Percentiles rank a stretch among this genome's conserved stretches.
Conservation (phyloP, 2,329 filamentous ascomycete genomes). For the Xylaria arbuscula region DNA sequence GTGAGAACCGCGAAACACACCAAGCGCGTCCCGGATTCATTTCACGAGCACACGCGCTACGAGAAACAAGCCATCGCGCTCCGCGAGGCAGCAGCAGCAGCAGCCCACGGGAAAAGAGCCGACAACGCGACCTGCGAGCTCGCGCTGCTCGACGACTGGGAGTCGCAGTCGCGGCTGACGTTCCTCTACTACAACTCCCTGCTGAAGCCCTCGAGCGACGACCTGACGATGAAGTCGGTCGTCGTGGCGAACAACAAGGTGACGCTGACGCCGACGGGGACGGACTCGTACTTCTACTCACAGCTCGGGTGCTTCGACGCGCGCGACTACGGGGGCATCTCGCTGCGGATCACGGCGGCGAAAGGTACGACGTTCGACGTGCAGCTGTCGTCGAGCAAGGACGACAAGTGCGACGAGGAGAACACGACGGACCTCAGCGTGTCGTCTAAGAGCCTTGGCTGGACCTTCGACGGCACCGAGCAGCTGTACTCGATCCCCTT, state of each 20-base stretch:
- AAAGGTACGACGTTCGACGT: conserved; percentile 63
- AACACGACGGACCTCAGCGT: conserved; percentile 52
- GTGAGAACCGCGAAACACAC: neutral
- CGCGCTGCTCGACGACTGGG: conserved; percentile 68
- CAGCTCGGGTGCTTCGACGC: conserved; percentile 66
- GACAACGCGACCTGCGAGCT: conserved; percentile 51
- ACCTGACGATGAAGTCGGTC: conserved; percentile 66
- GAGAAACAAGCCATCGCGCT: conserved; percentile 28
- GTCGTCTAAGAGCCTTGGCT: conserved; percentile 63
- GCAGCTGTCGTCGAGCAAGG: conserved; percentile 60
- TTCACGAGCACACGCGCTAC: conserved; percentile 13
- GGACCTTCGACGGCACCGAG: conserved; percentile 70
- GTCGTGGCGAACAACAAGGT: conserved; percentile 63
- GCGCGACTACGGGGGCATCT: conserved; percentile 64
- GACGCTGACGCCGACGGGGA: conserved; percentile 61
- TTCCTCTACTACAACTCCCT: conserved; percentile 71
- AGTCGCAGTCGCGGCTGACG: conserved; percentile 69
- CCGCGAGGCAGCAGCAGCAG: conserved; percentile 20
- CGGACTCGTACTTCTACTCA: conserved; percentile 67
- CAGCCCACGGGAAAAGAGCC: too few species aligned
- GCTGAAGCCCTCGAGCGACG: conserved; percentile 65
- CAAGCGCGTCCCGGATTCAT: conserved; percentile 6
- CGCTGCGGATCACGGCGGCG: conserved; percentile 65
- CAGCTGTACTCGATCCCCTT: conserved; percentile 69
- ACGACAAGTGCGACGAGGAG: conserved; percentile 55